These are phyloP conservation scores for Chlamydomonas applanata DNA, from an alignment of 139 green algal genomes.

Conservation along the genomic window DNA sequence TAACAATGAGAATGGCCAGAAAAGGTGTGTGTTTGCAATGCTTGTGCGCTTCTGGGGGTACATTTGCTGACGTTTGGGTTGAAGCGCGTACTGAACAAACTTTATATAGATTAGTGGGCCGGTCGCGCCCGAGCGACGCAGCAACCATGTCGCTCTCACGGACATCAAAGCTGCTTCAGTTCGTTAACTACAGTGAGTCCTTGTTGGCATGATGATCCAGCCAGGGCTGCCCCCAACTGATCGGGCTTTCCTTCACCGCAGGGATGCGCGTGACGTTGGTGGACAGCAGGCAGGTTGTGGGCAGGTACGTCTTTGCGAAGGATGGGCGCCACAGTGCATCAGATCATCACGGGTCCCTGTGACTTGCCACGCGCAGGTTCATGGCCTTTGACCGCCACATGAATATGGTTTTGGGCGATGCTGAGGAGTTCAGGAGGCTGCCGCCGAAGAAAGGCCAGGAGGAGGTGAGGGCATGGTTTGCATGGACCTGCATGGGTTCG, in stretches of 20 bases:
- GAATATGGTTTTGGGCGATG: conserved; percentile 97
- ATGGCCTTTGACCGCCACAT: conserved; percentile 99
- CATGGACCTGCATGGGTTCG: too few species aligned
- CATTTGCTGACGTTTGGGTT: too few species aligned
- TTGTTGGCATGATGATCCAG: not conserved
- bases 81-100: too few species aligned
- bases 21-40: too few species aligned
- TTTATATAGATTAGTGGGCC: too few species aligned
- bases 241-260: conserved; percentile 31
- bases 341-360: not conserved
- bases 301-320: conserved; percentile 56
- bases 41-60: too few species aligned
- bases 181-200: conserved; percentile 94
- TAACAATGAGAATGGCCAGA: too few species aligned
- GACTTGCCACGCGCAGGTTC: conserved; percentile 69
- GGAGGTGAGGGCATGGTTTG: conserved; percentile 54
- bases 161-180: conserved; percentile 94
- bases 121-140: not conserved
- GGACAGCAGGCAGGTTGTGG: conserved; percentile 90
- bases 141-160: conserved; percentile 77
- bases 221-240: not conserved
- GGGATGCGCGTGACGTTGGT: conserved; percentile 85
- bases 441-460: conserved; percentile 92
- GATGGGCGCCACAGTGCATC: not conserved
- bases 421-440: conserved; percentile 93